Conservation (phyloP, 1,139 yeast genomes). For the Hyphopichia fennica region DNA sequence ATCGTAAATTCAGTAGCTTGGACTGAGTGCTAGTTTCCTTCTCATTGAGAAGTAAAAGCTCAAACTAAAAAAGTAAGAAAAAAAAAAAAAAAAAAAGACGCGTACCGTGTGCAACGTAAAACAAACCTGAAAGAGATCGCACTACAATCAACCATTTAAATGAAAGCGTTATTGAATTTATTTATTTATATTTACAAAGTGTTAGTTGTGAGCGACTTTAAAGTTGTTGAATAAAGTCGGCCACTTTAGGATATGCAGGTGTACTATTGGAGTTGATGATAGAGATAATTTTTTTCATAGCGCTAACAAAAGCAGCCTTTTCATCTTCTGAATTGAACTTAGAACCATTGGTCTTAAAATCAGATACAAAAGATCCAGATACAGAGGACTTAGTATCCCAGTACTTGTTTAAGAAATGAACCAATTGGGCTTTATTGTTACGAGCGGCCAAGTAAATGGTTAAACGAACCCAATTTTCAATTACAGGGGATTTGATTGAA, state of each 20-base stretch:
- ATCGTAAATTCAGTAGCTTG: neutral
- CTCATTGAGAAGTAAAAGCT: no score
- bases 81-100: neutral
- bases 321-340: conserved; percentile 22
- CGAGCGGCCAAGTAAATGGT: conserved; percentile 33
- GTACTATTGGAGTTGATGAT: conserved; percentile 12
- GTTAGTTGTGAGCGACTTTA: no score
- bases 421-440: conserved; percentile 25
- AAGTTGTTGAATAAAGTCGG: neutral
- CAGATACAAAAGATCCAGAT: conserved; percentile 25
- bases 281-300: conserved; percentile 18
- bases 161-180: neutral
- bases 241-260: conserved; percentile 8
- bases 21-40: no score
- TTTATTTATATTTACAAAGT: conserved; percentile 5
- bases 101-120: conserved; percentile 4
- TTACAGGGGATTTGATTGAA: conserved; percentile 1
- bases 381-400: conserved; percentile 26
- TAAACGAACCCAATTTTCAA: conserved; percentile 36
- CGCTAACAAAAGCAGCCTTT: conserved; percentile 19
- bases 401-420: conserved; percentile 30
- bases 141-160: neutral
- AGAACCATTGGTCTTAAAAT: conserved; percentile 16
- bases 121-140: conserved; percentile 1
- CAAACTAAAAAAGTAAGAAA: neutral